A percentile compares a stretch with the other conserved stretches of the same genome.
These are phyloP conservation scores for Elongisporangium senticosum DNA, from an alignment of 352 stramenopile genomes.

Conservation along the genomic window DNA sequence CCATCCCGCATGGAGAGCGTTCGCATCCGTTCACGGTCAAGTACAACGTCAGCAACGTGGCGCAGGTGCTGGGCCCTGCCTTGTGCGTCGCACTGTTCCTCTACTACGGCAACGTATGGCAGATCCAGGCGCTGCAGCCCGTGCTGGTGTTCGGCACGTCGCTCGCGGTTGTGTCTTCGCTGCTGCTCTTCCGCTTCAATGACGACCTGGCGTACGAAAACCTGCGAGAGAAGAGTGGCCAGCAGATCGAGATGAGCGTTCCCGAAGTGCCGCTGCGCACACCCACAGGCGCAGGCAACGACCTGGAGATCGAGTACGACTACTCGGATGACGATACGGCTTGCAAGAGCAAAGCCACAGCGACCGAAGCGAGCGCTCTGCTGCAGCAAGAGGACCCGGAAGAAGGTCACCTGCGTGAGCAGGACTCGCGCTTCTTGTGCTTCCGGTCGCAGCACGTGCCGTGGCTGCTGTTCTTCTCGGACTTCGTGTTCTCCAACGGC, in stretches of 20 bases:
- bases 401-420: background rate
- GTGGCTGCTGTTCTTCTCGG: slow-evolving; percentile 59
- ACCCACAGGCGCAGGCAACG: slow-evolving; percentile 49
- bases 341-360: slow-evolving; percentile 23
- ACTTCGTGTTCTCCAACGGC: slow-evolving; percentile 84
- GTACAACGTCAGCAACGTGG: slow-evolving; percentile 72
- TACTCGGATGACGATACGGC: slow-evolving; percentile 48
- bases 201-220: slow-evolving; percentile 55
- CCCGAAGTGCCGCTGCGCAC: slow-evolving; percentile 37
- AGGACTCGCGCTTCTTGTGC: slow-evolving; percentile 48
- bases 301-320: slow-evolving; percentile 64
- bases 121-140: slow-evolving; percentile 39
- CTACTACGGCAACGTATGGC: slow-evolving; percentile 60
- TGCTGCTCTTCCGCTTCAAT: slow-evolving; percentile 57
- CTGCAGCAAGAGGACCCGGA: background rate
- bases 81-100: slow-evolving; percentile 58
- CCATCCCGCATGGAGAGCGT: slow-evolving; percentile 55
- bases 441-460: slow-evolving; percentile 66
- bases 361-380: background rate
- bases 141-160: slow-evolving; percentile 60
- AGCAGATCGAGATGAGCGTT: slow-evolving; percentile 10
- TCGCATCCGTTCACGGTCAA: slow-evolving; percentile 80
- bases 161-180: slow-evolving; percentile 36
- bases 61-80: slow-evolving; percentile 49
- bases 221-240: slow-evolving; percentile 12